Evolutionary conservation across 768 basidiomycete genomes (phyloP), one percentile per base, ranked within the genome.

Genomic region (Boletus rex-veris): DNA sequence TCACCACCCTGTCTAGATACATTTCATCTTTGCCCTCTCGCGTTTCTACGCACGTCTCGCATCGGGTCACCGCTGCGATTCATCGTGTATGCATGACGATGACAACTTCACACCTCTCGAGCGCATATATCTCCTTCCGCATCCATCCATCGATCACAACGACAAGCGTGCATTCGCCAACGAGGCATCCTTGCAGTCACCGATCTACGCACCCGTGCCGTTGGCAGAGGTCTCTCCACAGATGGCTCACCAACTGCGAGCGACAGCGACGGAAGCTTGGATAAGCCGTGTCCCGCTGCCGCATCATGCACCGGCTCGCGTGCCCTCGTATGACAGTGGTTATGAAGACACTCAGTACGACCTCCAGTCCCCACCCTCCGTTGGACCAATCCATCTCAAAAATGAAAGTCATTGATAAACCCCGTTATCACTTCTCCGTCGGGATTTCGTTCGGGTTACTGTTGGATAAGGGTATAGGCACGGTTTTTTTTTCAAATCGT

Each of bases 11-110:
- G 14, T 28, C 41, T 58, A 90, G 88, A 75, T 91, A 48, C 89
- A 91, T 68, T 87, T 89, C 70, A 79, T 90, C 35, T 75, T 91
- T 55, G 81, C 86, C 3, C 77, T 92, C 11, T 81, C 86, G 7
- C 85, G 79, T 47, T 82, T 83, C 59, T 84, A 88, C 66, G 71
- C 76, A 8, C 75, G 80, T 41, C 73, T 90, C 36, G 69, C 73
- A 28, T 79, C 80, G n/a, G 74, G 74, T 53, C 65, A 75, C 48
- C 45, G 24, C 21, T 58, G 36, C 14, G 41, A 54, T 5, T 1
- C 46, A 15, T 46, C 45, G 0, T 58, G 50, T 18, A 24, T 64
- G 26, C 58, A 65, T 15, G 53, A 60, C 37, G 58, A 57, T 28
- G 58, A 61, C 52, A 65, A 64, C 42, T 57, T 62, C 10, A 52